Conservation (phyloP, 164 flowering plant genomes). For the Saururus chinensis region DNA sequence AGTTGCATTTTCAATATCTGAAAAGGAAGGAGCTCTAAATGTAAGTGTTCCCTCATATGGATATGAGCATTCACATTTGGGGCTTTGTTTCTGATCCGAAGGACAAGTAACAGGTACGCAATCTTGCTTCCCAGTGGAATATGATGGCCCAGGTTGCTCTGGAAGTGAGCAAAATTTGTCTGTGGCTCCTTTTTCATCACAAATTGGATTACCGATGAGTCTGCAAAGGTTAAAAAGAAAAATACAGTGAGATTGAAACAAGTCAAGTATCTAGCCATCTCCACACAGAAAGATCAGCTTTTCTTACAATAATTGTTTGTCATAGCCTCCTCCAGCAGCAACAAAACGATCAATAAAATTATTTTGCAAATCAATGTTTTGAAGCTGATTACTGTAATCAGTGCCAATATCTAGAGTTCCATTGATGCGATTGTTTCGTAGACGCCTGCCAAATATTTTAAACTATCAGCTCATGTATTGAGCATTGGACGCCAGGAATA, state of each 20-base stretch:
- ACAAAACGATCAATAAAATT: slow-evolving; percentile 42
- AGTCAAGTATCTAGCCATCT: too few species aligned
- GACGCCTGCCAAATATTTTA: slow-evolving; percentile 31
- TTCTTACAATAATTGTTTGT: background rate
- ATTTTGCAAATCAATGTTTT: slow-evolving; percentile 64
- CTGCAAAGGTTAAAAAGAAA: background rate
- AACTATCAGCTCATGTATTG: background rate
- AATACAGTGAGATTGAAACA: too few species aligned
- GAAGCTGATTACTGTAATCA: slow-evolving; percentile 39
- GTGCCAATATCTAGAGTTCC: slow-evolving; percentile 54
- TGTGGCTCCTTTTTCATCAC: background rate
- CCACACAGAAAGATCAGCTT: background rate
- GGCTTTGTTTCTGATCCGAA: slow-evolving; percentile 42
- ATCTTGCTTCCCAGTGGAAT: slow-evolving; percentile 58
- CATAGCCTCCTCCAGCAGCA: slow-evolving; percentile 22
- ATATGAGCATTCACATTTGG: slow-evolving; percentile 77
- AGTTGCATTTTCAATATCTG: slow-evolving; percentile 52
- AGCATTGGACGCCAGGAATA: background rate
- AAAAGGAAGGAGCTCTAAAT: slow-evolving; percentile 73
- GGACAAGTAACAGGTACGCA: slow-evolving; percentile 48
- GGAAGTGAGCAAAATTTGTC: slow-evolving; percentile 44
- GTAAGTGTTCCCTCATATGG: slow-evolving; percentile 76
- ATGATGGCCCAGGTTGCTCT: slow-evolving; percentile 19
- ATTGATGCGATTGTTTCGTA: slow-evolving; percentile 58
- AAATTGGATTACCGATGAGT: background rate